These are phyloP conservation scores for Calocybe cyanea DNA, from an alignment of 768 basidiomycete species.

Conservation along the genomic window DNA sequence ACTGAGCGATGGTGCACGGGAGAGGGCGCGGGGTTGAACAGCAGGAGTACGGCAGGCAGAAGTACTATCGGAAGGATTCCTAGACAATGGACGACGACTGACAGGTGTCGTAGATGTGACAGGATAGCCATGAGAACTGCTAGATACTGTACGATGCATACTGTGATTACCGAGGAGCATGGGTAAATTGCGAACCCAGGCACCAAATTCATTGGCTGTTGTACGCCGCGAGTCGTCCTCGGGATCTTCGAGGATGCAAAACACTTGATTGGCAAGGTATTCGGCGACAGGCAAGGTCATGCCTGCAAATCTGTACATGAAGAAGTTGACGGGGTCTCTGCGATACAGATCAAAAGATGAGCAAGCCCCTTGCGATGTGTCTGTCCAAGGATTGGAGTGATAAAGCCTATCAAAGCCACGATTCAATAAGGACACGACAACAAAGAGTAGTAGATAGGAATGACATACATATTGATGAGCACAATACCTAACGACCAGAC, in stretches of 20 bases:
- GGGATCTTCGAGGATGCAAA: slow-evolving; percentile 71
- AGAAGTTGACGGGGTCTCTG: slow-evolving; percentile 76
- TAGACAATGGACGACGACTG: slow-evolving; percentile 69
- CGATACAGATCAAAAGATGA: slow-evolving; percentile 80
- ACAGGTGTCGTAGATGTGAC: slow-evolving; percentile 59
- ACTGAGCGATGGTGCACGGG: slow-evolving; percentile 61
- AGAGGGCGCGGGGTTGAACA: slow-evolving; percentile 50
- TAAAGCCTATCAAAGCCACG: slow-evolving; percentile 68
- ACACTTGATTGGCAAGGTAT: slow-evolving; percentile 80
- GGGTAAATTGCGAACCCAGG: slow-evolving; percentile 83
- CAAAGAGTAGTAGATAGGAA: slow-evolving; percentile 25
- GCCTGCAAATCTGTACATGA: slow-evolving; percentile 86
- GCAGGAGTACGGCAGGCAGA: slow-evolving; percentile 48
- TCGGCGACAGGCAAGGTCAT: slow-evolving; percentile 86
- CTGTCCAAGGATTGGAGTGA: slow-evolving; percentile 98
- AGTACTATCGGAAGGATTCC: slow-evolving; percentile 50
- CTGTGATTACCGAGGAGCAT: slow-evolving; percentile 55
- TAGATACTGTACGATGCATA: slow-evolving; percentile 58
- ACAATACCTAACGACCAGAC: slow-evolving; percentile 99
- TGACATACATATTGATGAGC: slow-evolving; percentile 89
- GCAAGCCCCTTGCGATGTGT: slow-evolving; percentile 79
- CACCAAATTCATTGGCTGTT: slow-evolving; percentile 79
- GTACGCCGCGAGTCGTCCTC: slow-evolving; percentile 64
- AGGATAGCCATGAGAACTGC: slow-evolving; percentile 61
- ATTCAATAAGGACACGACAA: slow-evolving; percentile 1